phyloP scores from a whole-genome alignment of 1,284 basidiomycete species.

The Phenoliferia sp. region DNA sequence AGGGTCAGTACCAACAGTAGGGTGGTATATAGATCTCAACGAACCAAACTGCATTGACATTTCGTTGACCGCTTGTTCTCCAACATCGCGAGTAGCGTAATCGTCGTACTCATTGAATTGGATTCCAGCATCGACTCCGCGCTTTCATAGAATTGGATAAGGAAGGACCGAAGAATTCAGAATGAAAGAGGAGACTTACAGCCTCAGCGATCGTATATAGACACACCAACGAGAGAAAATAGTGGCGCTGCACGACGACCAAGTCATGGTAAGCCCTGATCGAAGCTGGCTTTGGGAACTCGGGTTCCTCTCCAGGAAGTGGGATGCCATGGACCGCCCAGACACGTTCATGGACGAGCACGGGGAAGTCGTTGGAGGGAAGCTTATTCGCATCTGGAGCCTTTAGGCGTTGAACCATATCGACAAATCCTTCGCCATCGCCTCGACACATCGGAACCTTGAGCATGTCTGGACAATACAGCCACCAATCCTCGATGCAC shows the following conservation, averaged over 20 bases:
- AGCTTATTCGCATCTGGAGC: neutral
- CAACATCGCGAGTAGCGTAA: neutral
- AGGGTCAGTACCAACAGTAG: neutral
- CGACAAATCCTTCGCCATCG: neutral
- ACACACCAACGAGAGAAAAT: neutral
- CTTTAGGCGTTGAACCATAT: neutral
- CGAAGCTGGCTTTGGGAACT: neutral
- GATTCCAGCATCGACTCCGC: neutral
- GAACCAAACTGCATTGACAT: neutral
- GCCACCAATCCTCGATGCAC: neutral
- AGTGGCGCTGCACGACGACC: neutral
- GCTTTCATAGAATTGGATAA: neutral
- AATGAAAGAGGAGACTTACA: no score
- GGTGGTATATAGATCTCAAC: no score
- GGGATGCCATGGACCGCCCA: neutral
- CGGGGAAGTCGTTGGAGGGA: neutral
- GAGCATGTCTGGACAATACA: neutral
- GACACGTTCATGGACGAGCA: neutral
- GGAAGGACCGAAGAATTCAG: no score
- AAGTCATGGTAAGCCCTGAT: neutral
- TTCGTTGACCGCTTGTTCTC: neutral
- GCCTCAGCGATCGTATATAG: neutral
- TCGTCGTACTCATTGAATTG: neutral
- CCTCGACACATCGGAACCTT: neutral
- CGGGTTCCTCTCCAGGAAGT: neutral